Conservation (phyloP, 2,329 filamentous ascomycete genomes). For the Hypoxylon sp. region DNA sequence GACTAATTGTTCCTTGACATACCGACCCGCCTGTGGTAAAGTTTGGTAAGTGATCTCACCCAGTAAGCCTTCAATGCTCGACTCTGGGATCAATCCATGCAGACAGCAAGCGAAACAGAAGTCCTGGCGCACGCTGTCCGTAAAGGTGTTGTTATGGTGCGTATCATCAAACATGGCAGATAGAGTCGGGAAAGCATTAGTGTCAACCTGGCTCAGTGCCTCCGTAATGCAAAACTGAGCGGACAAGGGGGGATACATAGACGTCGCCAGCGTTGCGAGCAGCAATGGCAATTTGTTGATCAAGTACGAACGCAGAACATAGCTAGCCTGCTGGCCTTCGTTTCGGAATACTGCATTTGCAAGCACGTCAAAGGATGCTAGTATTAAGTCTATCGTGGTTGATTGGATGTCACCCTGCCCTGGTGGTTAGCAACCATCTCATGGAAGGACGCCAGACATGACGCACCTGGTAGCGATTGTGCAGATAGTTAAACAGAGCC, state of each 20-base stretch:
- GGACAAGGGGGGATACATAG: constrained; percentile 80
- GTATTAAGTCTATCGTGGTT: constrained; percentile 83
- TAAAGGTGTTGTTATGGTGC: constrained; percentile 69
- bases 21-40: constrained; percentile 78
- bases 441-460: background rate
- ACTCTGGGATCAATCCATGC: constrained; percentile 83
- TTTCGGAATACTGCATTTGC: constrained; percentile 84
- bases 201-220: constrained; percentile 84
- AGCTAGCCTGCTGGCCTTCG: constrained; percentile 69
- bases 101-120: constrained; percentile 93
- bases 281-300: constrained; percentile 74
- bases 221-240: constrained; percentile 76
- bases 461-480: constrained; percentile 83
- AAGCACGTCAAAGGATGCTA: constrained; percentile 89
- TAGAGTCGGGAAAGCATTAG: constrained; percentile 76
- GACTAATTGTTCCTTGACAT: constrained; percentile 82
- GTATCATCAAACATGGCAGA: constrained; percentile 70
- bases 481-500: constrained; percentile 81
- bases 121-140: constrained; percentile 72
- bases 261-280: constrained; percentile 67
- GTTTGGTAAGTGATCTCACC: constrained; percentile 87
- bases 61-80: constrained; percentile 81
- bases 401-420: constrained; percentile 78
- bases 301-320: constrained; percentile 86
- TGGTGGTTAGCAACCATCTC: constrained; percentile 47